Evolutionary conservation across 805 yeast species (phyloP).

Genomic region (Wickerhamia fluorescens): DNA sequence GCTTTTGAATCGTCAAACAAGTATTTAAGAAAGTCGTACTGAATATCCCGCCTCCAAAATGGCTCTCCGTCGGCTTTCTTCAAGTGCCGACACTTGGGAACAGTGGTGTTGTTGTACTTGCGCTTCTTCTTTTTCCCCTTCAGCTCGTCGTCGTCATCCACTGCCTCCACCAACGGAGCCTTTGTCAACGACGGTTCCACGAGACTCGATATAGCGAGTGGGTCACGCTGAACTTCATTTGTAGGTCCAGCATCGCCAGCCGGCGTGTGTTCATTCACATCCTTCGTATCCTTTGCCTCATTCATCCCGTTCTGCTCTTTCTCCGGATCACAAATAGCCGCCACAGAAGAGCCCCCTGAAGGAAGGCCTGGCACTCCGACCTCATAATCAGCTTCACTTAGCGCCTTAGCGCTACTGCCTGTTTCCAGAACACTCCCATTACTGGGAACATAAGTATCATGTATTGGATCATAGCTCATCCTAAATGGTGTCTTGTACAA

Average conservation of each 20-base stretch:
- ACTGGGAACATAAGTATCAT: slow-evolving; percentile 23
- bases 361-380: too few species aligned
- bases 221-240: too few species aligned
- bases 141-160: slow-evolving; percentile 9
- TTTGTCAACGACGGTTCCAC: too few species aligned
- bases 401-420: neutral
- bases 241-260: too few species aligned
- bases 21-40: slow-evolving; percentile 63
- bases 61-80: slow-evolving; percentile 92
- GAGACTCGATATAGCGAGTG: too few species aligned
- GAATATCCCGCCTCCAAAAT: slow-evolving; percentile 82
- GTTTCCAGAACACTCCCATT: neutral
- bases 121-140: slow-evolving; percentile 10
- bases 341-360: too few species aligned
- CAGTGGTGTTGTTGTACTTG: slow-evolving; percentile 10
- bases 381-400: too few species aligned
- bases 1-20: slow-evolving; percentile 56
- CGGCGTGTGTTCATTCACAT: too few species aligned
- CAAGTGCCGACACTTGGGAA: slow-evolving; percentile 45
- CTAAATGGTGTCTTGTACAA: neutral
- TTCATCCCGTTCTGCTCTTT: too few species aligned
- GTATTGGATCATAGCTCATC: slow-evolving; percentile 41
- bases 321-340: too few species aligned
- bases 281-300: too few species aligned
- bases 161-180: too few species aligned